Base-by-base conservation (phyloP, 805 yeast genomes). In the Ogataea kodamae region DNA sequence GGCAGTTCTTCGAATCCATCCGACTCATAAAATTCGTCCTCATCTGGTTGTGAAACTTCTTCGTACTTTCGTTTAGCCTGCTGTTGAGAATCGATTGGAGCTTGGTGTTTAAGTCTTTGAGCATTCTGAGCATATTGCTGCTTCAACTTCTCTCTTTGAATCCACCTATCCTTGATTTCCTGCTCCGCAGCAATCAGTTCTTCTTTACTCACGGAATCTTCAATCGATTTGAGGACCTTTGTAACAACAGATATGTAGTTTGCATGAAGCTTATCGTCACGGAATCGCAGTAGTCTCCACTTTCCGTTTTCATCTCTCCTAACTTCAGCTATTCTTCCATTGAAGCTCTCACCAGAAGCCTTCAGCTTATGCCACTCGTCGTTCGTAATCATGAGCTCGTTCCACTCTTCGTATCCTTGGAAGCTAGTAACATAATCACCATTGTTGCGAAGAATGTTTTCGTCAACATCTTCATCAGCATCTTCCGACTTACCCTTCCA, bases 261-360 rank as follows among this genome's bases (percentile, higher is more conserved):
- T 6, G 95, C 97, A 52, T 84, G 81, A 11, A 73, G 60, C 54
- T 92, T 92, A 59, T 92, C 99, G 62, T 92, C 96, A 55, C 99
- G 72, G 59, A 90, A 92, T 40, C 99, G 69, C 37, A 90, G 57
- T 65, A 85, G 69, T 40, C 76, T 76, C 98, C 98, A 92, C 28
- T 70, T 73, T 3, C 81, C 81, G 28, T 71, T 69, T 15, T 65
- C 63, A 41, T 78, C 82, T 53, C 78, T 74, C 35, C 82, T 70
- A 43, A 92, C 87, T 59, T 92, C 99, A 2, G 80, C 89, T 18
- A 94, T 76, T 42, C 97, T 68, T 14, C 89, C 95, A 51, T 90
- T 86, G 32, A 92, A 68, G 0, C 97, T 96, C 57, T 90, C 89
- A 10, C 74, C 70, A 16, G 81, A 56, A 3, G 51, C 61, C 53